phyloP scores from a whole-genome alignment of 176 grass and related monocot genomes.

The Zoysia pacifica region DNA sequence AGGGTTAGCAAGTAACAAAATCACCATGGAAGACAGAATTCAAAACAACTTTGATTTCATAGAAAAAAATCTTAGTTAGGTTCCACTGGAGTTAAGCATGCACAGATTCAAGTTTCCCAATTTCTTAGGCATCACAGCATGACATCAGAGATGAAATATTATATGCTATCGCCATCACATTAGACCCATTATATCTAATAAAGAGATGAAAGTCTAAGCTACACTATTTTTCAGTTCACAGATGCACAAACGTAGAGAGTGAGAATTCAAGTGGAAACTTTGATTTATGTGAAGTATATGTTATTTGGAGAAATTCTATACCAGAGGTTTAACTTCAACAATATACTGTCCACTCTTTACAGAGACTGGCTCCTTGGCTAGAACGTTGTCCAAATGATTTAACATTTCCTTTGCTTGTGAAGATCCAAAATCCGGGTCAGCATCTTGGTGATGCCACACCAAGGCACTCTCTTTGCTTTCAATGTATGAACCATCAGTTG shows the following conservation, averaged over 20 bases:
- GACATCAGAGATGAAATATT: constrained; percentile 7
- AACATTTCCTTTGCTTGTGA: constrained; percentile 56
- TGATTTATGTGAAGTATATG: constrained; percentile 3
- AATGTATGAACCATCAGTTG: constrained; percentile 66
- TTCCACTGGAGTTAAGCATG: not conserved
- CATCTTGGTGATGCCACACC: constrained; percentile 76
- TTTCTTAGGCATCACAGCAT: not conserved
- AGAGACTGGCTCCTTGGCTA: constrained; percentile 45
- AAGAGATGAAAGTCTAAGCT: not conserved
- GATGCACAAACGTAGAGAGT: not conserved
- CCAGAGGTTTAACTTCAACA: constrained; percentile 57
- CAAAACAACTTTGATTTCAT: constrained; percentile 17
- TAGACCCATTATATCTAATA: not conserved
- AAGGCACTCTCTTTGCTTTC: constrained; percentile 75
- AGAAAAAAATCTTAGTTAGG: not conserved
- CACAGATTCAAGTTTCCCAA: not conserved
- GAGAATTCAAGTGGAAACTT: not conserved
- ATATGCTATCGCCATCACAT: not conserved
- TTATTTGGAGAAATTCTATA: constrained; percentile 30
- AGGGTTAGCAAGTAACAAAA: constrained; percentile 3
- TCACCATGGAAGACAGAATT: not conserved
- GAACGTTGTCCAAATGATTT: constrained; percentile 48
- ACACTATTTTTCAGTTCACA: constrained; percentile 6
- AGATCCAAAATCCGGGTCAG: constrained; percentile 60
- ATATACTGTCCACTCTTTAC: constrained; percentile 54